Evolutionary conservation across 345 rosid species (phyloP), one percentile per base, ranked within the genome.

Genomic region (Sonneratia alba): DNA sequence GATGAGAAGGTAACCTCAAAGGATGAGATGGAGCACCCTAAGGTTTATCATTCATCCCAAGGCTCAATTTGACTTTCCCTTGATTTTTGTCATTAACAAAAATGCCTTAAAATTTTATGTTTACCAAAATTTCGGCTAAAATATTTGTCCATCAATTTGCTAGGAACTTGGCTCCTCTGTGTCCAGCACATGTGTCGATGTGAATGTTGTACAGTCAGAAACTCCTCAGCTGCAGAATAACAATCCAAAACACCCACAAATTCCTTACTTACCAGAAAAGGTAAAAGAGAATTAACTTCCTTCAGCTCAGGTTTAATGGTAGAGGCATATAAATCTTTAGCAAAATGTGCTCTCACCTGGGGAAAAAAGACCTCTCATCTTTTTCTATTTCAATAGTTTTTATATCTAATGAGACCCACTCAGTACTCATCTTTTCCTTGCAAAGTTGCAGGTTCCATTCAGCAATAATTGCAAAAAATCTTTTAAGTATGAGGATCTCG

Each of bases 1-100:
- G 85, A 69, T 36, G 91, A 82, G 79, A 81, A 85, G 73, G 81
- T 81, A 70, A 84, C 80, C 66, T 38, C 77, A 32, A 92, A 91
- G 77, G 87, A 85, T 1, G 86, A 83, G 66, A 68, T 21, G 6
- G 61, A 53, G 11, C 6, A 59, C 77, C 76, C 81, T 51, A 86
- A 88, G 90, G 92, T 87, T 51, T 64, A 40, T 6, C 65, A 22
- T 72, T 66, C 22, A 53, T 71, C 37, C 56, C 36, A 22, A 49
- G 34, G 63, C 34, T 57, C 32, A 24, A 6, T n/a, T 10, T n/a
- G n/a, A 16, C 4, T 8, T 18, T 55, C 24, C 59, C 59, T 18
- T 16, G 7, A n/a, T 21, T 57, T 57, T 57, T 57, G 22, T 57
- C 10, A 57, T 19, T 8, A 2, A 53, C 7, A 21, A 12, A 47